Evolutionary conservation across 352 stramenopile species (phyloP).

Genomic region (Phytophthora quininea): DNA sequence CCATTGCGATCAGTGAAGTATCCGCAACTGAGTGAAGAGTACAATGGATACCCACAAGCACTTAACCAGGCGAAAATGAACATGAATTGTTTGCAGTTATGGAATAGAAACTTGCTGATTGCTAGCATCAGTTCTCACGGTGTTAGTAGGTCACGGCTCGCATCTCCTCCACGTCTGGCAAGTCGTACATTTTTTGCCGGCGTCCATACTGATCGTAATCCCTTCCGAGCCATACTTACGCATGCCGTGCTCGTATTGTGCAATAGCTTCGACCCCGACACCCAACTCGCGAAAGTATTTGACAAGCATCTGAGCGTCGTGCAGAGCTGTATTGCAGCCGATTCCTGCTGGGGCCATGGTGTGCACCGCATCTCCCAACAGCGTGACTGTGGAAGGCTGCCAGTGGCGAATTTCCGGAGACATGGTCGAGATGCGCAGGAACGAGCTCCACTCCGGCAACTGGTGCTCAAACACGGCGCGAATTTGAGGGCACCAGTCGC

Average conservation of each 20-base stretch:
- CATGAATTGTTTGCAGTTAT: too few relatives aligned
- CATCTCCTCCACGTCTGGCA: conserved; percentile 55
- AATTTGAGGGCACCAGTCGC: conserved; percentile 51
- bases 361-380: conserved; percentile 68
- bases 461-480: conserved; percentile 51
- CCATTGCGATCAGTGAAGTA: conserved; percentile 19
- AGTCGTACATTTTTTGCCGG: conserved; percentile 54
- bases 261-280: conserved; percentile 56
- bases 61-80: too few relatives aligned
- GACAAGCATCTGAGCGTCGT: conserved; percentile 57
- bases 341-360: conserved; percentile 67
- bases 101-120: too few relatives aligned
- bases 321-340: conserved; percentile 57
- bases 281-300: conserved; percentile 48
- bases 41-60: background rate
- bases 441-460: conserved; percentile 54
- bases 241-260: conserved; percentile 60
- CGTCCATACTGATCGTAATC: conserved; percentile 49
- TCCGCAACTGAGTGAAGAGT: conserved; percentile 25
- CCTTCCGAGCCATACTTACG: conserved; percentile 47
- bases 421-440: conserved; percentile 70
- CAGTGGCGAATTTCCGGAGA: conserved; percentile 51
- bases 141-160: conserved; percentile 39
- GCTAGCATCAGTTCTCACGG: too few relatives aligned
- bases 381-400: conserved; percentile 50